phyloP scores from a whole-genome alignment of 345 rosid species.

The Bruguiera sexangula region DNA sequence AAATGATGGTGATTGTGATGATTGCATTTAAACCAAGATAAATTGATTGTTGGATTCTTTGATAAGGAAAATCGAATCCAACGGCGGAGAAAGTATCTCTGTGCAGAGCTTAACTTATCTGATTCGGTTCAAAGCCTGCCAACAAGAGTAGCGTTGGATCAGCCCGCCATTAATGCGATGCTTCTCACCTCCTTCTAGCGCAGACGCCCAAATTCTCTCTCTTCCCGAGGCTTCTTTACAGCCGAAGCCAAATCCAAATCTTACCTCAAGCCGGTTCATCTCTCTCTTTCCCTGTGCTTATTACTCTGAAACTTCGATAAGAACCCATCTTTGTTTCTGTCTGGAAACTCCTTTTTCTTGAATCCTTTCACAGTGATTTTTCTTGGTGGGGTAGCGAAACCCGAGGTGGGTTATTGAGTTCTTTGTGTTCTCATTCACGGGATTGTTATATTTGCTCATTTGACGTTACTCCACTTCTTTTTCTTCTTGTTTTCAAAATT shows the following conservation, averaged over 20 bases:
- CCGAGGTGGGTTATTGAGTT: conserved; percentile 19
- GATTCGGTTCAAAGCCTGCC: conserved; percentile 9
- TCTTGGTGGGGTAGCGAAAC: conserved; percentile 12
- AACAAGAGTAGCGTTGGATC: conserved; percentile 23
- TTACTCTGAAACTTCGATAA: neutral
- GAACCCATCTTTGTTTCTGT: neutral
- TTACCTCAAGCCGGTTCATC: conserved; percentile 10
- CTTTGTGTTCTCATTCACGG: conserved; percentile 12
- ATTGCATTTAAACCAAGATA: neutral
- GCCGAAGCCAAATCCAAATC: neutral
- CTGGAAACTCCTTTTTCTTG: neutral
- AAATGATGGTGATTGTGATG: neutral
- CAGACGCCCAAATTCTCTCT: conserved; percentile 10
- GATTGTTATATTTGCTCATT: neutral
- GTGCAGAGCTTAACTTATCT: conserved; percentile 15
- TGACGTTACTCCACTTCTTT: neutral
- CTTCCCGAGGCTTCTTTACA: neutral
- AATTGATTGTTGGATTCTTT: too few relatives aligned
- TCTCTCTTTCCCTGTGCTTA: conserved; percentile 3
- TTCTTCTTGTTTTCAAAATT: neutral
- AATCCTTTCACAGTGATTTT: conserved; percentile 17
- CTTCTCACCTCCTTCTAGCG: conserved; percentile 24
- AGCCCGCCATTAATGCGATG: conserved; percentile 39
- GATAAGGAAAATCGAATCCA: neutral
- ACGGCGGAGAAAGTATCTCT: conserved; percentile 6